Percentiles rank a stretch among this genome's conserved stretches.
Conservation (phyloP, 176 grass and related monocot species). For the Carex scoparia region DNA sequence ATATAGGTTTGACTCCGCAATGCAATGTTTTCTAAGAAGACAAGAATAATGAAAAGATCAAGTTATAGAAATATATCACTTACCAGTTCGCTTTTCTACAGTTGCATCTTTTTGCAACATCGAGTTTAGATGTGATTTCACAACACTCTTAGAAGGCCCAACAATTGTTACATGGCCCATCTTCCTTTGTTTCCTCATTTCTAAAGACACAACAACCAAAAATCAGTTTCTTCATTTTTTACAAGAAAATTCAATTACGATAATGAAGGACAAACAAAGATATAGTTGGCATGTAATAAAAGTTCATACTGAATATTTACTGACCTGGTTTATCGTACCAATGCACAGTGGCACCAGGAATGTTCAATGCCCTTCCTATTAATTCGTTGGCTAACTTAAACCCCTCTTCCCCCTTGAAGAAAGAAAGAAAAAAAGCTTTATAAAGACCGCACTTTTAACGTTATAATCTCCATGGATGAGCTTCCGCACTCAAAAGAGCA, state of each 20-base stretch:
- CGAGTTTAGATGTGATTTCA: constrained; percentile 47
- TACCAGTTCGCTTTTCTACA: background rate
- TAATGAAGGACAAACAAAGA: constrained; percentile 18
- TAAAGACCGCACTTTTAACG: background rate
- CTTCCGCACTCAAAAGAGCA: background rate
- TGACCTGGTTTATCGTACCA: constrained; percentile 95
- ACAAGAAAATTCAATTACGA: background rate
- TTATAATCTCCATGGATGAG: background rate
- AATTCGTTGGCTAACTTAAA: constrained; percentile 58
- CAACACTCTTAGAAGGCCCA: constrained; percentile 54
- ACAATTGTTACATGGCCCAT: constrained; percentile 97
- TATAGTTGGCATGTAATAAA: constrained; percentile 13
- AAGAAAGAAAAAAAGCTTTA: background rate
- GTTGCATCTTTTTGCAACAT: constrained; percentile 52
- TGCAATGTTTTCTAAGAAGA: background rate
- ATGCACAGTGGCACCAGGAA: constrained; percentile 75
- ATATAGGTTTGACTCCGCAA: background rate
- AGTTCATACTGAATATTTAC: constrained; percentile 17
- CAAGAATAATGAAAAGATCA: background rate
- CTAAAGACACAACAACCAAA: constrained; percentile 35
- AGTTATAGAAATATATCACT: background rate
- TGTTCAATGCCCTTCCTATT: constrained; percentile 55
- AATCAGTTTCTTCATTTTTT: background rate
- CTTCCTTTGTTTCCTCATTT: constrained; percentile 81
- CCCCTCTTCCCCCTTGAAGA: constrained; percentile 59